Evolutionary conservation across 1,284 basidiomycete species (phyloP), one percentile per base, ranked within the genome.

Genomic region (Malassezia restricta): DNA sequence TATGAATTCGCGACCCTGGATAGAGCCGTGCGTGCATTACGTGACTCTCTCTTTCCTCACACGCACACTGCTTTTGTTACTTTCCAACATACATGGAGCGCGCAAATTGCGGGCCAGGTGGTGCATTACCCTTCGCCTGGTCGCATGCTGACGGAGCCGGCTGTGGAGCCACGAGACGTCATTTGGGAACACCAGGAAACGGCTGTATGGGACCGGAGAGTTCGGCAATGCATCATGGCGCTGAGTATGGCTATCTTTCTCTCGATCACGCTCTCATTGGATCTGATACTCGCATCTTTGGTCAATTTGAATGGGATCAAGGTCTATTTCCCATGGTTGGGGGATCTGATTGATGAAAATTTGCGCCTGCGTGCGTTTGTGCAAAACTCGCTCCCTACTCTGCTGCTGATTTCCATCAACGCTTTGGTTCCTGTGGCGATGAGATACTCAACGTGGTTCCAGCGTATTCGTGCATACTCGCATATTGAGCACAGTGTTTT

Each of bases 141-240:
- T 14, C 58, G 53, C 33, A 66, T 62, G 40, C 38, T 50, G 0
- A 68, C 69, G 0, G 49, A 49, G 12, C 66, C 66, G 62, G 91
- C 92, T 0, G 91, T 90, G 0, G 92, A 98, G 71, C 92, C 92
- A 8, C 81, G 92, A 40, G 92, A 98, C 72, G 86, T 98, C 53
- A 82, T 95, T 15, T 98, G 92, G 94, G 78, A 82, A 39, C 91
- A 88, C 65, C 84, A 96, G 75, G 84, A 52, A 79, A 83, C 0
- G 75, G 78, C 4, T 71, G 78, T 31, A 76, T 59, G 54, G 49
- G 66, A 68, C 29, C 54, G 66, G 17, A 52, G 67, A 30, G 48
- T 65, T 2, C 61, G 70, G 8, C 62, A 71, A 43, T 49, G 65
- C 4, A 47, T 71, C 20, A 68, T 74, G 27, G 54, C 80, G 31